Evolutionary conservation across 176 grass and related monocot species (phyloP).

Genomic region (Ensete glaucum): DNA sequence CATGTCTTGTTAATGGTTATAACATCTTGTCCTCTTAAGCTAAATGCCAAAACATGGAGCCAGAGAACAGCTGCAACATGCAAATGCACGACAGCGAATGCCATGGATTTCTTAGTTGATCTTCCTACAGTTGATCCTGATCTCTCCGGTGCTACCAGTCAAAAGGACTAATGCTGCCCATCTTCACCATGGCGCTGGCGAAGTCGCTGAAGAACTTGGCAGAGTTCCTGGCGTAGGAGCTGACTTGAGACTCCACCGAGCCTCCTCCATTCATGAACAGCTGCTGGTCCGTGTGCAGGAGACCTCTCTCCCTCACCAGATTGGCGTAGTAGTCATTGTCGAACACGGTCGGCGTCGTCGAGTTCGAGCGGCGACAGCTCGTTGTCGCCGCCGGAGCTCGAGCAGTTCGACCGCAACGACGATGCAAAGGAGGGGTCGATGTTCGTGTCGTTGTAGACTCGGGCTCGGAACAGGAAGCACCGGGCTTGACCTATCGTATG

Average conservation of each 20-base stretch:
- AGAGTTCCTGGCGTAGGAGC: background rate
- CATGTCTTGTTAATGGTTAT: too few species aligned
- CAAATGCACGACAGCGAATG: too few species aligned
- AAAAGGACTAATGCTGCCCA: conserved; percentile 1
- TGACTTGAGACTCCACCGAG: background rate
- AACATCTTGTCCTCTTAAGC: too few species aligned
- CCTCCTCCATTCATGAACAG: background rate
- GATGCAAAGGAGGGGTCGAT: background rate
- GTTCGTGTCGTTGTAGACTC: conserved; percentile 7
- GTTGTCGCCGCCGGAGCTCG: background rate
- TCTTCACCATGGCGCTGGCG: conserved; percentile 3
- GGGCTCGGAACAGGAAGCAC: background rate
- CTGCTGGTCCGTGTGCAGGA: conserved; percentile 9
- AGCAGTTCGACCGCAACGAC: background rate
- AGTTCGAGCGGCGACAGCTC: background rate
- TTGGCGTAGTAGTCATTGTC: conserved; percentile 1
- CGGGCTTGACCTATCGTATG: conserved; percentile 6
- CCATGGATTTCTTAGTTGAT: background rate
- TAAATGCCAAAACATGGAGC: too few species aligned
- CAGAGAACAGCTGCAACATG: too few species aligned
- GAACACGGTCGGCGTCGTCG: background rate
- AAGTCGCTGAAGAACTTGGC: conserved; percentile 9
- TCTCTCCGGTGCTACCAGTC: conserved; percentile 1
- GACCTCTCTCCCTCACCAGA: background rate
- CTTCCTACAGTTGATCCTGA: conserved; percentile 9